Conservation (phyloP, 2,329 filamentous ascomycete species). For the Blumeria graminis region DNA sequence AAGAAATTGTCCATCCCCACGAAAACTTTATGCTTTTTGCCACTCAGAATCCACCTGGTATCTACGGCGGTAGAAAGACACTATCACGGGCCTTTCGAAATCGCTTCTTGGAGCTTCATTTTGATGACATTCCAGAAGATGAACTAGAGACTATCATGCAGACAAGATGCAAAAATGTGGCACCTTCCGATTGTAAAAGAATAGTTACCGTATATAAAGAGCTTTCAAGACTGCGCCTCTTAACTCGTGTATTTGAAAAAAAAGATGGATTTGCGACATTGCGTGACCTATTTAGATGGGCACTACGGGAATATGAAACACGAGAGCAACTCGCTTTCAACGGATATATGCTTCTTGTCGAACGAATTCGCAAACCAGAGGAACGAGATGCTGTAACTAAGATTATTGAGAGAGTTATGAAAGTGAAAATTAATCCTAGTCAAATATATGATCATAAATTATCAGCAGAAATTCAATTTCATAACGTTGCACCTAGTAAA, state of each 20-base stretch:
- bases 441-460: slow-evolving; percentile 42
- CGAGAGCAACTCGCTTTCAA: slow-evolving; percentile 75
- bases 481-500: slow-evolving; percentile 22
- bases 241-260: slow-evolving; percentile 79
- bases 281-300: slow-evolving; percentile 90
- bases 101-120: slow-evolving; percentile 87
- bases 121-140: slow-evolving; percentile 89
- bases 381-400: slow-evolving; percentile 66
- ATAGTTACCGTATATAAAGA: slow-evolving; percentile 92
- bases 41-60: slow-evolving; percentile 84
- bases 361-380: slow-evolving; percentile 76
- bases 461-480: slow-evolving; percentile 29
- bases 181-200: slow-evolving; percentile 69
- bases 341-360: slow-evolving; percentile 87
- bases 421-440: slow-evolving; percentile 50
- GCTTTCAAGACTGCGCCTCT: slow-evolving; percentile 70
- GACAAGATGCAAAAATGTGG: slow-evolving; percentile 61
- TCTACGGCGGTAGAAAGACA: slow-evolving; percentile 86
- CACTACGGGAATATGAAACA: slow-evolving; percentile 58
- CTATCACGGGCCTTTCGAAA: slow-evolving; percentile 90
- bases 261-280: slow-evolving; percentile 94
- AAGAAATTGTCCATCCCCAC: slow-evolving; percentile 78
- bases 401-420: slow-evolving; percentile 79
- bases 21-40: slow-evolving; percentile 95
- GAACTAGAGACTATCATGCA: slow-evolving; percentile 84